phyloP scores from a whole-genome alignment of 2,329 filamentous ascomycete species.

The Ascocoryne sarcoides region DNA sequence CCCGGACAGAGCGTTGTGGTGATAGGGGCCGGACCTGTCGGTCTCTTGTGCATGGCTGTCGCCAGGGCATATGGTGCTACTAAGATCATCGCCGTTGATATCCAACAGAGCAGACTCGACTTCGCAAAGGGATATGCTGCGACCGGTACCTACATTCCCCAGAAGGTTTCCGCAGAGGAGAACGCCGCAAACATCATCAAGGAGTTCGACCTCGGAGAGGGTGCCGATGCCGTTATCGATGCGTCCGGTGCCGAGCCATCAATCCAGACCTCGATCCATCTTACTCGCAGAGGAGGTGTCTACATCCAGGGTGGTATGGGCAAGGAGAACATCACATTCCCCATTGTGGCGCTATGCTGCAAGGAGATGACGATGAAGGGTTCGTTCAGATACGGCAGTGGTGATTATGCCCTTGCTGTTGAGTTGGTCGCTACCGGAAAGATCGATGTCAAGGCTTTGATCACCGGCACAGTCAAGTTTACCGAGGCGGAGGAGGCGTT shows the following conservation, averaged over 20 bases:
- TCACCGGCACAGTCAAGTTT: slow-evolving; percentile 72
- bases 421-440: slow-evolving; percentile 64
- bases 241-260: slow-evolving; percentile 71
- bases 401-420: slow-evolving; percentile 73
- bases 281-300: slow-evolving; percentile 60
- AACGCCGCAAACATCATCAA: slow-evolving; percentile 63
- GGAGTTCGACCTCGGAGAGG: slow-evolving; percentile 49
- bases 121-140: slow-evolving; percentile 69
- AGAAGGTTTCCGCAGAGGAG: slow-evolving; percentile 55
- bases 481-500: slow-evolving; percentile 79
- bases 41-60: slow-evolving; percentile 78
- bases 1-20: slow-evolving; percentile 74
- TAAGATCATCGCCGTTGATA: slow-evolving; percentile 81
- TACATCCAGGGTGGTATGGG: slow-evolving; percentile 91
- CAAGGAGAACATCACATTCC: slow-evolving; percentile 77
- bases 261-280: slow-evolving; percentile 67
- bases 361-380: slow-evolving; percentile 86
- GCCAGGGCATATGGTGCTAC: slow-evolving; percentile 77
- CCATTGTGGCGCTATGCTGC: slow-evolving; percentile 79
- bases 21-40: slow-evolving; percentile 82
- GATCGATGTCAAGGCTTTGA: slow-evolving; percentile 73
- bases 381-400: slow-evolving; percentile 80
- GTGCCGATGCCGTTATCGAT: slow-evolving; percentile 73
- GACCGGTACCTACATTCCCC: slow-evolving; percentile 60
- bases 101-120: slow-evolving; percentile 67